Base-by-base conservation (phyloP, 179 eudicot species). In the Pouteria campechiana region DNA sequence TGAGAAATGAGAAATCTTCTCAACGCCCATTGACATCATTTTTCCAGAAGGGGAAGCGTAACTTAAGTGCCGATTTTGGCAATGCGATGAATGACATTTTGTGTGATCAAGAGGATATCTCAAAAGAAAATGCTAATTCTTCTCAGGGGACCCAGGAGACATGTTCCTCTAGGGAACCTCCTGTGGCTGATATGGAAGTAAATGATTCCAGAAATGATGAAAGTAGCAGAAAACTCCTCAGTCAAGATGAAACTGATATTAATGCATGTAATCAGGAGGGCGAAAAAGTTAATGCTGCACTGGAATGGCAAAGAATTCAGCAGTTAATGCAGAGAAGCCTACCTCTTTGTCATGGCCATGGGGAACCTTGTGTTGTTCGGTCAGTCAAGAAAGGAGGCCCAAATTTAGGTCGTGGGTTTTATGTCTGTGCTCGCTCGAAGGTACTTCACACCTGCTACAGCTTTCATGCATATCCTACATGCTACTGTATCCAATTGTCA, bases 341-440 rank as follows among this genome's bases (percentile, higher is more conserved):
- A 41, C 97, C 97, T 40, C 70, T 76, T 29, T 90, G 95, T 65
- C 74, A 81, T 61, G 98, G 95, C 32, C 98, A 90, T 55, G 55
- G 23, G 16, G 98, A 86, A 69, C 82, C 89, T 25, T 86, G 94
- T 69, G 84, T 86, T 52, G 44, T 83, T 41, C 74, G 95, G 46
- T 70, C 86, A 16, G 98, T 90, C 52, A 90, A 78, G 67, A 90
- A 90, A 62, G 70, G 74, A 10, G 98, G 98, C 15, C 84, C 84
- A 7, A 86, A 63, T 57, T 74, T 73, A 60, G 98, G 98, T 24
- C 79, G 80, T 45, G 72, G 81, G 39, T 90, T 90, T 63, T 86
- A 81, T 62, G 90, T 75, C 46, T 90, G 98, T 60, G 93, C 95
- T 32, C 98, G 95, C 28, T 79, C 78, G 52, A 90, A 86, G 98